phyloP scores from a whole-genome alignment of 2,329 filamentous ascomycete genomes.

The Ophioceras dolichostomum region DNA sequence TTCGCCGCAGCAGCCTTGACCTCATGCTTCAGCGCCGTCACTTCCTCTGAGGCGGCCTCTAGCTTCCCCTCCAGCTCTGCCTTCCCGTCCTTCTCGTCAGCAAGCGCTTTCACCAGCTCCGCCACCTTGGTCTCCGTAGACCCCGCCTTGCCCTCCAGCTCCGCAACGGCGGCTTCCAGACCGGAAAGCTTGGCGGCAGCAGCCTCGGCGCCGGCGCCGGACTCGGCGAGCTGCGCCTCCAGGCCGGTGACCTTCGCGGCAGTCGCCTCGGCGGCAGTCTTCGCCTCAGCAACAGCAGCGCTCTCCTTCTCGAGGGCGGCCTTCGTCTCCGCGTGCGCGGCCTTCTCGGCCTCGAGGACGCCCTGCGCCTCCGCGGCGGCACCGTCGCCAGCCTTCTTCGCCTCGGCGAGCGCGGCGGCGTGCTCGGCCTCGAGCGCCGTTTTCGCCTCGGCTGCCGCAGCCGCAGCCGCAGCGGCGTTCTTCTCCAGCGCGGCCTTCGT shows the following conservation, averaged over 20 bases:
- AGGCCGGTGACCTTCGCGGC: no score
- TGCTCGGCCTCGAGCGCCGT: constrained; percentile 1
- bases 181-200: no score
- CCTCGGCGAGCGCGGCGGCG: neutral
- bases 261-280: neutral
- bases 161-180: no score
- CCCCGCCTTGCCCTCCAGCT: neutral
- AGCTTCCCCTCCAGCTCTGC: neutral
- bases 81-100: neutral
- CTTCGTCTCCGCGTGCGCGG: neutral
- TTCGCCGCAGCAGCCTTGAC: neutral
- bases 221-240: no score
- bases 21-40: no score
- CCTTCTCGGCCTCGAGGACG: constrained; percentile 1
- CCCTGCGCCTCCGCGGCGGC: neutral
- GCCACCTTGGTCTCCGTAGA: neutral
- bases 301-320: neutral
- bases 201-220: no score
- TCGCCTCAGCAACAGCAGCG: neutral
- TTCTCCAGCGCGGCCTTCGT: constrained; percentile 1
- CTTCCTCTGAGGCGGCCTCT: neutral
- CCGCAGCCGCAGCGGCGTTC: neutral
- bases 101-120: neutral
- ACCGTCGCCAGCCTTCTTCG: neutral
- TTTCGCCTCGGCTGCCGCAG: neutral